Conservation (phyloP, 257 asterid species). For the Anisodus acutangulus region DNA sequence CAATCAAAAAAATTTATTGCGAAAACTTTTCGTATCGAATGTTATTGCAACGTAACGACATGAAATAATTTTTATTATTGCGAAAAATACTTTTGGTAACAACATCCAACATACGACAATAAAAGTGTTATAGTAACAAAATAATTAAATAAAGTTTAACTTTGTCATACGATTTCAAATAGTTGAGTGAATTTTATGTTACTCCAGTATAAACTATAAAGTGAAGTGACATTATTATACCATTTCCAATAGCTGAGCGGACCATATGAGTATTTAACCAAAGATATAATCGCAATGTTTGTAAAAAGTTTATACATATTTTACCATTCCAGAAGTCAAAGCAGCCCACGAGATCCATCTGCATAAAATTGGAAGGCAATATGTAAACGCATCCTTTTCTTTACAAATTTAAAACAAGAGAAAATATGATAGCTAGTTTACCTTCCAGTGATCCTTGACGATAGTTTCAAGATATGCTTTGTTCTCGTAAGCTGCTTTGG, state of each 20-base stretch:
- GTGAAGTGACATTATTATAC: no score
- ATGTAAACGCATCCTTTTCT: not conserved
- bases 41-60: no score
- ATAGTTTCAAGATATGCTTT: conserved; percentile 40
- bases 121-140: no score
- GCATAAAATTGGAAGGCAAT: conserved; percentile 9
- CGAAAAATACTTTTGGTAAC: no score
- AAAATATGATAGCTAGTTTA: not conserved
- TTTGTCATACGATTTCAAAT: not conserved
- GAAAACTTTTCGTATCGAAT: no score
- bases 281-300: not conserved
- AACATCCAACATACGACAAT: no score
- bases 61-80: no score
- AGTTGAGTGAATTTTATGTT: not conserved
- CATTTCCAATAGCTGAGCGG: not conserved
- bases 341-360: conserved; percentile 53
- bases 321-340: conserved; percentile 55
- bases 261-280: no score
- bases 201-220: no score
- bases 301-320: not conserved
- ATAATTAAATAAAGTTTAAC: not conserved
- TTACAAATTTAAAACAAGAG: not conserved
- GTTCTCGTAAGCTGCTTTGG: conserved; percentile 73
- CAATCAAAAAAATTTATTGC: no score
- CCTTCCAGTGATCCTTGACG: conserved; percentile 69